Conservation (phyloP, 352 stramenopile genomes). For the Phytophthora tubulina region DNA sequence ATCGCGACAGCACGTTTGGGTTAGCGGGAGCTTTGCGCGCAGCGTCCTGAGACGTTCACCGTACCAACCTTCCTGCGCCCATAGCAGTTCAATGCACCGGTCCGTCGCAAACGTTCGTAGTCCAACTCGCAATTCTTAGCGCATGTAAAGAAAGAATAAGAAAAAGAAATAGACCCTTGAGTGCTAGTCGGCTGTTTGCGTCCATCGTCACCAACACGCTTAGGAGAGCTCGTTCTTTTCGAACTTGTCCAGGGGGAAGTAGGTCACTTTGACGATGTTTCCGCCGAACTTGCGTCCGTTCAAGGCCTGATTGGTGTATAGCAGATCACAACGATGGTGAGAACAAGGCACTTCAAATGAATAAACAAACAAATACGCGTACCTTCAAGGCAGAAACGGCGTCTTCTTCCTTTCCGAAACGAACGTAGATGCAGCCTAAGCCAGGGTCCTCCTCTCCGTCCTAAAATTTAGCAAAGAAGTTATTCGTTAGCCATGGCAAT, state of each 20-base stretch:
- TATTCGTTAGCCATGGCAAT: not conserved
- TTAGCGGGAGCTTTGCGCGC: slow-evolving; percentile 27
- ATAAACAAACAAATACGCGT: slow-evolving; percentile 1
- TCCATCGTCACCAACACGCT: slow-evolving; percentile 26
- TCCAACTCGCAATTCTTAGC: slow-evolving; percentile 32
- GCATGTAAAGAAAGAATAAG: slow-evolving; percentile 34
- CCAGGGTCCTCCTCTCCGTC: slow-evolving; percentile 65
- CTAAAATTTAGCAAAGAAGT: slow-evolving; percentile 39
- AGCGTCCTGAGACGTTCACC: slow-evolving; percentile 36
- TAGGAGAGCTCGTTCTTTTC: slow-evolving; percentile 71
- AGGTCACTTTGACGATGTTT: slow-evolving; percentile 86
- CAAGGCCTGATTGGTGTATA: slow-evolving; percentile 55
- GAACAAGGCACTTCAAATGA: not conserved
- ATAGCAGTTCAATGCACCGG: slow-evolving; percentile 11
- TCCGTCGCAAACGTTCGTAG: slow-evolving; percentile 25
- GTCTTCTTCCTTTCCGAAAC: slow-evolving; percentile 68
- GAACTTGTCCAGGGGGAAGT: slow-evolving; percentile 80
- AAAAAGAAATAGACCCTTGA: slow-evolving; percentile 31
- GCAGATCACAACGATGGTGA: slow-evolving; percentile 12
- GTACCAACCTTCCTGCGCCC: slow-evolving; percentile 47
- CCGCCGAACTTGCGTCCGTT: slow-evolving; percentile 89
- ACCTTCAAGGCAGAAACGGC: slow-evolving; percentile 82
- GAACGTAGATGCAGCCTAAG: slow-evolving; percentile 85
- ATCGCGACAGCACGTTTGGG: slow-evolving; percentile 51
- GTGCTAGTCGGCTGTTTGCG: slow-evolving; percentile 24